Percentiles rank a stretch among this genome's conserved stretches.
These are phyloP conservation scores for Stentor coeruleus DNA, from an alignment of 73 alveolate genomes.

Conservation along the genomic window DNA sequence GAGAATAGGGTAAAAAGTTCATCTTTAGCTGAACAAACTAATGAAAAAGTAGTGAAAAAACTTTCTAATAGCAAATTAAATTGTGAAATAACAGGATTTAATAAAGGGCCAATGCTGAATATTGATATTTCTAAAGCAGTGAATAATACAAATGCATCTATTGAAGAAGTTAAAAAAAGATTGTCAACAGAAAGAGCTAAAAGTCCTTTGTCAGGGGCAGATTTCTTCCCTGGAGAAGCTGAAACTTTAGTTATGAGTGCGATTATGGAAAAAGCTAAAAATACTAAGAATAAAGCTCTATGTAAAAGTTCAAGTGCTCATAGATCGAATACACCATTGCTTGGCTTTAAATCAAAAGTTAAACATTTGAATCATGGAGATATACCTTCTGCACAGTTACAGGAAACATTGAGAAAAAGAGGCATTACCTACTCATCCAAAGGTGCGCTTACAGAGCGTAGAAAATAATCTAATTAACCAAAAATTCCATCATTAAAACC, in stretches of 20 bases:
- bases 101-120: neutral
- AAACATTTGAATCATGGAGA: neutral
- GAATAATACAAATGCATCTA: neutral
- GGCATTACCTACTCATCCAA: neutral
- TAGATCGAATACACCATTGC: neutral
- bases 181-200: neutral
- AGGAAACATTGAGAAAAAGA: slow-evolving; percentile 9
- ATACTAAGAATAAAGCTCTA: neutral
- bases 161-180: neutral
- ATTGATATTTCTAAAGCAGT: neutral
- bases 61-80: no score
- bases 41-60: neutral
- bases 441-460: neutral
- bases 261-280: slow-evolving; percentile 9
- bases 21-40: neutral
- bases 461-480: neutral
- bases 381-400: neutral
- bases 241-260: slow-evolving; percentile 24
- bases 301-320: no score
- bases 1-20: neutral
- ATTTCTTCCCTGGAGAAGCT: slow-evolving; percentile 27
- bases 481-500: no score
- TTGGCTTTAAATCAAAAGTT: neutral
- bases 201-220: neutral
- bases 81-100: neutral